A percentile compares a stretch with the other conserved stretches of the same genome.
phyloP scores from a whole-genome alignment of 805 yeast genomes.

The Clavispora asparagi region DNA sequence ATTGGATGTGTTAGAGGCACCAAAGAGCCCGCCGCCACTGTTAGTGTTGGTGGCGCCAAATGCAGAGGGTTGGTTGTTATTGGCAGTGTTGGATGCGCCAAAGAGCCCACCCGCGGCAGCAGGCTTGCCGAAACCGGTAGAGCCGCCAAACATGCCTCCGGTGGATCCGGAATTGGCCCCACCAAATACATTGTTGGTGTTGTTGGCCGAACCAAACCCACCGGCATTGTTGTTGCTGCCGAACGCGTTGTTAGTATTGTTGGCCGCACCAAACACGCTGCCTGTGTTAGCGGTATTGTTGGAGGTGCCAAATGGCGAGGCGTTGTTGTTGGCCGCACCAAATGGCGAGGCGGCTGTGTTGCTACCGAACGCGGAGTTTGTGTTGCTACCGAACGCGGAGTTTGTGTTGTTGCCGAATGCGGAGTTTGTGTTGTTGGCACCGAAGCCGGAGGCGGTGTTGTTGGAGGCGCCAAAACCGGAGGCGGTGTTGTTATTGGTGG shows the following conservation, averaged over 20 bases:
- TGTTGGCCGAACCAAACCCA: conserved; percentile 18
- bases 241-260: conserved; percentile 6
- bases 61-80: conserved; percentile 1
- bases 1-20: conserved; percentile 18
- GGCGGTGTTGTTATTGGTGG: conserved; percentile 12
- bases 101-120: conserved; percentile 9
- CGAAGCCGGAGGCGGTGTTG: conserved; percentile 15
- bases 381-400: conserved; percentile 15
- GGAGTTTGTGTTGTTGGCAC: conserved; percentile 9
- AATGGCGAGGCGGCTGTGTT: background rate
- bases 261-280: conserved; percentile 6
- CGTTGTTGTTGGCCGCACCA: conserved; percentile 20
- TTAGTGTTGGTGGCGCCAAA: conserved; percentile 22
- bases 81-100: conserved; percentile 1
- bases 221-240: conserved; percentile 13
- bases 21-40: conserved; percentile 21
- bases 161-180: background rate
- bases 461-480: conserved; percentile 8
- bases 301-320: conserved; percentile 16
- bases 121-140: conserved; percentile 20
- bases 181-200: conserved; percentile 8
- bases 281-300: conserved; percentile 10
- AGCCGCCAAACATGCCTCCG: conserved; percentile 23
- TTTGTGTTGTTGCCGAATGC: conserved; percentile 20
- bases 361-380: conserved; percentile 2